These are phyloP conservation scores for Verticillium nubilum DNA, from an alignment of 2,329 filamentous ascomycete genomes.

Conservation along the genomic window DNA sequence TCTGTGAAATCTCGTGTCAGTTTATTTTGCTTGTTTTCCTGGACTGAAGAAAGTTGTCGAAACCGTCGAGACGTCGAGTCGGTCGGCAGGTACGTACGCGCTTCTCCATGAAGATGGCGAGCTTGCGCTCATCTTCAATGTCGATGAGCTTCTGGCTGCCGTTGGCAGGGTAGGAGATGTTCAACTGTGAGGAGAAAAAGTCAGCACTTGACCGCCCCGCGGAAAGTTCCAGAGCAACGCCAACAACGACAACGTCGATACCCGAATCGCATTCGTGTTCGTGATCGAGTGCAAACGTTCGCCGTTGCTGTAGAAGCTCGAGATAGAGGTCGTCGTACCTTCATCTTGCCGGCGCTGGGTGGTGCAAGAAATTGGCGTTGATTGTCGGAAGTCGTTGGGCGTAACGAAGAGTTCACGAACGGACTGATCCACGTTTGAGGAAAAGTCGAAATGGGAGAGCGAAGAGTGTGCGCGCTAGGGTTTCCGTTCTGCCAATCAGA, in stretches of 20 bases:
- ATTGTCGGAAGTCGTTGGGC: conserved; percentile 9
- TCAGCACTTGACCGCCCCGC: conserved; percentile 22
- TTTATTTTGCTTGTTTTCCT: conserved; percentile 10
- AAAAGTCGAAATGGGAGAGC: conserved; percentile 25
- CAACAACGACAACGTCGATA: not conserved
- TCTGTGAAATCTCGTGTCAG: conserved; percentile 43
- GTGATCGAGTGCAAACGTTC: not conserved
- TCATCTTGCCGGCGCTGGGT: conserved; percentile 42
- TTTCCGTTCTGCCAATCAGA: conserved; percentile 14
- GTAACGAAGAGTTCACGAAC: not conserved
- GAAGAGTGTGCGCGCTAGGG: conserved; percentile 36
- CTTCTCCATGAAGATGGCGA: conserved; percentile 98
- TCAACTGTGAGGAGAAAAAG: conserved; percentile 39
- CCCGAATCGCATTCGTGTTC: not conserved
- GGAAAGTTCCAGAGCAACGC: not conserved
- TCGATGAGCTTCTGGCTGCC: conserved; percentile 99
- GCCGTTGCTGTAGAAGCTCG: not conserved
- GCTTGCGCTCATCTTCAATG: conserved; percentile 98
- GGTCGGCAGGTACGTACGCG: conserved; percentile 55
- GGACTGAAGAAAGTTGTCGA: conserved; percentile 15
- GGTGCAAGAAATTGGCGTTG: conserved; percentile 39
- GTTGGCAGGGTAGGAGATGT: conserved; percentile 89
- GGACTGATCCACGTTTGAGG: not conserved
- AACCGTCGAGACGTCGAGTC: not conserved
- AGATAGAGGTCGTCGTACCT: conserved; percentile 26